A percentile compares a stretch with the other conserved stretches of the same genome.
These are phyloP conservation scores for Rhizomucor pusillus DNA, from an alignment of 371 early-diverging fungal species.

Conservation along the genomic window DNA sequence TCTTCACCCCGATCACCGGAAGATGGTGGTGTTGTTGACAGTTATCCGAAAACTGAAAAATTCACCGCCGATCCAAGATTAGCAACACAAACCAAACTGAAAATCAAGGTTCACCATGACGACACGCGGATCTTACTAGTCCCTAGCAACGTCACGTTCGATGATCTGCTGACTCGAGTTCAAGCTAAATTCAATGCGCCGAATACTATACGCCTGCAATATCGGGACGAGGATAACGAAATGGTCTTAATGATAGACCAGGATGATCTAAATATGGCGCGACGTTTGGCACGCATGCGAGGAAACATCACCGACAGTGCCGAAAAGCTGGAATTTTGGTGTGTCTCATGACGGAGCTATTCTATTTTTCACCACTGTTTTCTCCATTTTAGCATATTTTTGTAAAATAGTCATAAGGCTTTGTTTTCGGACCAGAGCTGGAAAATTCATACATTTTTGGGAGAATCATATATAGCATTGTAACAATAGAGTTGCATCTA, in stretches of 20 bases:
- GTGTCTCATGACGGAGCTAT: constrained; percentile 19
- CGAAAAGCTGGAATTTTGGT: constrained; percentile 69
- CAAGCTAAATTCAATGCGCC: constrained; percentile 21
- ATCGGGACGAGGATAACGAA: constrained; percentile 87
- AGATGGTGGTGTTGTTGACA: neutral
- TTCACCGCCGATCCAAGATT: constrained; percentile 13
- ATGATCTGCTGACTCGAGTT: constrained; percentile 15
- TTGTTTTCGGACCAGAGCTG: neutral
- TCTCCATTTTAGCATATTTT: neutral
- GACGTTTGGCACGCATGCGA: constrained; percentile 53
- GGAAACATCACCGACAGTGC: constrained; percentile 28
- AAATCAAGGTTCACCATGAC: constrained; percentile 5
- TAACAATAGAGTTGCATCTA: neutral
- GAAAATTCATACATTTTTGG: neutral
- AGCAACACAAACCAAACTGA: neutral
- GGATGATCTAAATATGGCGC: constrained; percentile 87
- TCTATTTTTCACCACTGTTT: constrained; percentile 7
- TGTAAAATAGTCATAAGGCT: neutral
- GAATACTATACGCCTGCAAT: constrained; percentile 62
- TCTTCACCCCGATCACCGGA: constrained; percentile 12
- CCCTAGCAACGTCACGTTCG: constrained; percentile 18
- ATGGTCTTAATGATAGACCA: constrained; percentile 87
- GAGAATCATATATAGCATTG: neutral
- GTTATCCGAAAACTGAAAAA: neutral
- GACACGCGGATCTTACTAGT: constrained; percentile 22